A percentile compares a stretch with the other conserved stretches of the same genome.
Conservation (phyloP, 768 basidiomycete genomes). For the Kwoniella mangroviensis region DNA sequence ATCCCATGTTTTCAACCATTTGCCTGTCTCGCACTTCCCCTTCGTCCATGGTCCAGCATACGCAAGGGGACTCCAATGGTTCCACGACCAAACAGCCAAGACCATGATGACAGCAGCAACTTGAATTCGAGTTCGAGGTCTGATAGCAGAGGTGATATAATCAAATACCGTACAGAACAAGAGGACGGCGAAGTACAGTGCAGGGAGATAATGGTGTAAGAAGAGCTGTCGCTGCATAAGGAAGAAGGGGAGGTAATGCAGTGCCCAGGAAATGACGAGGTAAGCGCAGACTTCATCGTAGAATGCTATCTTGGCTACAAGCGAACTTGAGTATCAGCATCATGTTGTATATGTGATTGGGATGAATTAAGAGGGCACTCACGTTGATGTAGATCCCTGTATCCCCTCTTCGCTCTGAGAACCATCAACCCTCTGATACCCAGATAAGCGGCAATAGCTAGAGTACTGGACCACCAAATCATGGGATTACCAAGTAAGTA, state of each 20-base stretch:
- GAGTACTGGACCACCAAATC: conserved; percentile 85
- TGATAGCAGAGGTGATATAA: conserved; percentile 75
- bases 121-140: conserved; percentile 77
- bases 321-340: neutral
- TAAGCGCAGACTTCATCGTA: conserved; percentile 90
- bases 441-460: conserved; percentile 71
- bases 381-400: conserved; percentile 90
- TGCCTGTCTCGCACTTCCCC: conserved; percentile 71
- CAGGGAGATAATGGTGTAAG: conserved; percentile 97
- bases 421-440: conserved; percentile 76
- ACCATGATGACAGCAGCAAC: conserved; percentile 75
- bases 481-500: conserved; percentile 94
- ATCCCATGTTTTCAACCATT: conserved; percentile 95
- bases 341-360: too few species aligned
- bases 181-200: conserved; percentile 67
- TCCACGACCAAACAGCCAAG: conserved; percentile 70
- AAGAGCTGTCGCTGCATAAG: conserved; percentile 96
- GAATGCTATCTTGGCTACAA: conserved; percentile 80
- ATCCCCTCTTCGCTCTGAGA: conserved; percentile 87
- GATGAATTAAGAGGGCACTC: conserved; percentile 50
- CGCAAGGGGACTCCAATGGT: conserved; percentile 75
- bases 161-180: conserved; percentile 80
- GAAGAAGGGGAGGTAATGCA: conserved; percentile 98
- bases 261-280: conserved; percentile 84
- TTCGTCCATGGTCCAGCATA: conserved; percentile 91